These are phyloP conservation scores for Talaromyces sp. DNA, from an alignment of 2,329 filamentous ascomycete species.

Conservation along the genomic window DNA sequence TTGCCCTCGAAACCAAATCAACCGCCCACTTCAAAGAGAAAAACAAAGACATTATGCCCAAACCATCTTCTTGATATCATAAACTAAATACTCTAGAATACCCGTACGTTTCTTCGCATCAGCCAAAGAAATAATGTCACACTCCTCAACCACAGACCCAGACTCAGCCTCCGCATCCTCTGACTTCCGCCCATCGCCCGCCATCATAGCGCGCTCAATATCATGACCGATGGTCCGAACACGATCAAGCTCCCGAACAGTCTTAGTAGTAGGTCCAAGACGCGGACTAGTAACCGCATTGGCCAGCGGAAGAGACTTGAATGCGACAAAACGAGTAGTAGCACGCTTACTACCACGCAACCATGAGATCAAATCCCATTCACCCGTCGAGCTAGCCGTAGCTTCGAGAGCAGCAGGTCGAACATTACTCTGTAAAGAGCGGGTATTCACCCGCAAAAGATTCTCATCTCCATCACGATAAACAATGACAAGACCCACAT, in stretches of 20 bases:
- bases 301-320: conserved; percentile 46
- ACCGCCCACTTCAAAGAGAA: neutral
- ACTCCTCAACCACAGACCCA: conserved; percentile 52
- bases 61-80: conserved; percentile 90
- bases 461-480: conserved; percentile 74
- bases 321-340: conserved; percentile 43
- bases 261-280: conserved; percentile 19
- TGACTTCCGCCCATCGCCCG: conserved; percentile 47
- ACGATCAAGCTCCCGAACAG: conserved; percentile 54
- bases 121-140: conserved; percentile 77
- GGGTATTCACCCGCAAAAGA: conserved; percentile 78
- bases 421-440: conserved; percentile 68
- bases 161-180: conserved; percentile 39
- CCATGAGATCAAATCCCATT: conserved; percentile 49
- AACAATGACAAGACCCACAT: conserved; percentile 79
- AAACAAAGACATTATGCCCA: conserved; percentile 59
- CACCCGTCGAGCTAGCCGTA: conserved; percentile 30
- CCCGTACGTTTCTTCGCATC: conserved; percentile 88
- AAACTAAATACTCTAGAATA: conserved; percentile 80
- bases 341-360: conserved; percentile 34
- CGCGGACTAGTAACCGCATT: conserved; percentile 30
- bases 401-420: conserved; percentile 43
- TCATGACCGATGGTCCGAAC: conserved; percentile 71
- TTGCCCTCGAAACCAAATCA: too few species aligned
- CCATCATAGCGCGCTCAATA: conserved; percentile 68